A percentile compares a stretch with the other conserved stretches of the same genome.
phyloP scores from a whole-genome alignment of 305 asterid species.

The Nicotiana rustica region DNA sequence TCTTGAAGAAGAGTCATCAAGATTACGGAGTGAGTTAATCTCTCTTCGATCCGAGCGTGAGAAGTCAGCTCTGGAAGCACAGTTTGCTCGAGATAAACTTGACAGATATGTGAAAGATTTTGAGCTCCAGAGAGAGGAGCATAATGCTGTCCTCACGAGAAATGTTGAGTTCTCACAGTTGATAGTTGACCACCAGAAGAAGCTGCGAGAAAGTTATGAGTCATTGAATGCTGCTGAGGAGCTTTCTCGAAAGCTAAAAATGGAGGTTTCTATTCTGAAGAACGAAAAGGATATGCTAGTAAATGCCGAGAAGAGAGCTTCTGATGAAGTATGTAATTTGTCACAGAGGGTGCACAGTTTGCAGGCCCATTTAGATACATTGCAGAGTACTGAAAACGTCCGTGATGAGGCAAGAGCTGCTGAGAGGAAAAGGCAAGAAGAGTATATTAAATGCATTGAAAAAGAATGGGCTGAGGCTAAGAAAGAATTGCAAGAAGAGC shows the following conservation, averaged over 20 bases:
- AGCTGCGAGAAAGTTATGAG: slow-evolving; percentile 88
- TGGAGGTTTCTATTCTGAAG: slow-evolving; percentile 90
- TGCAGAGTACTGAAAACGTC: slow-evolving; percentile 84
- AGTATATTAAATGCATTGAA: slow-evolving; percentile 71
- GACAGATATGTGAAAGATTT: slow-evolving; percentile 83
- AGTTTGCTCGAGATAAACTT: slow-evolving; percentile 76
- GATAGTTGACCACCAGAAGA: slow-evolving; percentile 79
- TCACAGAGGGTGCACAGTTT: slow-evolving; percentile 87
- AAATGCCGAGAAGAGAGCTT: slow-evolving; percentile 90
- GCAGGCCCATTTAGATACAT: slow-evolving; percentile 92
- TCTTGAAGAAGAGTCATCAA: slow-evolving; percentile 77
- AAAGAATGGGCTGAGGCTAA: slow-evolving; percentile 97
- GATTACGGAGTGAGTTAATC: slow-evolving; percentile 69
- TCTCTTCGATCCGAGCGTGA: slow-evolving; percentile 80
- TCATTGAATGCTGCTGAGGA: slow-evolving; percentile 70
- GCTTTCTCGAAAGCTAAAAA: slow-evolving; percentile 65
- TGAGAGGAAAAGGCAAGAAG: slow-evolving; percentile 77
- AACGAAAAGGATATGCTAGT: slow-evolving; percentile 75
- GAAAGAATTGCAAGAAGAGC: slow-evolving; percentile 86
- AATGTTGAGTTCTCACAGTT: slow-evolving; percentile 90
- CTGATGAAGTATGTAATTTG: slow-evolving; percentile 82
- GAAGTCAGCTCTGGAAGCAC: slow-evolving; percentile 76
- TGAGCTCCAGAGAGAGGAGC: slow-evolving; percentile 89
- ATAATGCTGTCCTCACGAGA: slow-evolving; percentile 69
- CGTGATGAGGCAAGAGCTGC: slow-evolving; percentile 86